Percentiles rank a stretch among this genome's conserved stretches.
These are phyloP conservation scores for Aureobasidium zeae DNA, from an alignment of 2,329 filamentous ascomycete genomes.

Conservation along the genomic window DNA sequence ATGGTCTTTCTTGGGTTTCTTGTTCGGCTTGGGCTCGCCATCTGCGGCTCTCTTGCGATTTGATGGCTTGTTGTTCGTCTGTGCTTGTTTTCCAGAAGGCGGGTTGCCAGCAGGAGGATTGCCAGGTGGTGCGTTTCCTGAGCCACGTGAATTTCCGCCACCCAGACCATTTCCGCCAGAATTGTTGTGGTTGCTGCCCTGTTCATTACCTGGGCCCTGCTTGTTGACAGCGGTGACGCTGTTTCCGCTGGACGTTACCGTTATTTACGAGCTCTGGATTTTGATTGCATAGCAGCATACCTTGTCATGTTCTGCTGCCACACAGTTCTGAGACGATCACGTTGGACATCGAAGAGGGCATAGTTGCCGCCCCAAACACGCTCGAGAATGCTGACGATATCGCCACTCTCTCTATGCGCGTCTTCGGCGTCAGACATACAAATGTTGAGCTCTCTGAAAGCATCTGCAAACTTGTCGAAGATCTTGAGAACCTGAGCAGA, in stretches of 20 bases:
- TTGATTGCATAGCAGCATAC: constrained; percentile 15
- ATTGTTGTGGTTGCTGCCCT: neutral
- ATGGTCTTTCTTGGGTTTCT: constrained; percentile 14
- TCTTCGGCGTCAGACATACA: constrained; percentile 34
- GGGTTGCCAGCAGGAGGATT: too few relatives aligned
- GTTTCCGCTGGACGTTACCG: constrained; percentile 5
- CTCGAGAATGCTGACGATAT: constrained; percentile 53
- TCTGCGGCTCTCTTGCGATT: constrained; percentile 8
- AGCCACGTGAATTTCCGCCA: neutral
- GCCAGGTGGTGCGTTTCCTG: neutral
- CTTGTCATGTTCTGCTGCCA: constrained; percentile 15
- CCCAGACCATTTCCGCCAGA: neutral
- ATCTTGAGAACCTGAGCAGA: constrained; percentile 63
- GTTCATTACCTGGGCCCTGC: too few relatives aligned
- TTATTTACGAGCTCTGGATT: neutral
- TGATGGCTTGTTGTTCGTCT: constrained; percentile 8
- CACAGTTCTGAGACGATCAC: constrained; percentile 47
- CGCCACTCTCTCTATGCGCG: constrained; percentile 24
- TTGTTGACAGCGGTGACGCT: constrained; percentile 8
- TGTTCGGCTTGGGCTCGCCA: constrained; percentile 7
- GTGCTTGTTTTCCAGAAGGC: constrained; percentile 2
- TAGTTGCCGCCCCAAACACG: constrained; percentile 73
- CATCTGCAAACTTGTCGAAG: constrained; percentile 58
- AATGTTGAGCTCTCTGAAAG: constrained; percentile 44
- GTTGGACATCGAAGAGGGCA: constrained; percentile 59